Percentiles rank a stretch among this genome's conserved stretches.
Conservation (phyloP, 129 eudicot genomes). For the sunflower (Helianthus annuus) region HanXRQr2.0-SUNRISE NC_035438.2:141981237-141981736, state of each 20-base stretch:
- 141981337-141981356: conserved; percentile 44
- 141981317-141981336: conserved; percentile 84
- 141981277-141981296: not conserved
- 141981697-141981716: conserved; percentile 88
- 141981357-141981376: conserved; percentile 45
- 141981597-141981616: conserved; percentile 79
- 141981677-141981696: conserved; percentile 62
- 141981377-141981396: conserved; percentile 60
- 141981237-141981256: not conserved
- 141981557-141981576: conserved; percentile 41
- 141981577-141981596: conserved; percentile 88
- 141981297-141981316: conserved; percentile 22
- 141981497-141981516: conserved; percentile 67
- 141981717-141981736: conserved; percentile 66
- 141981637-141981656: conserved; percentile 73
- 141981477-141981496: conserved; percentile 73
- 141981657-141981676: conserved; percentile 58
- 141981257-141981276: conserved; percentile 8
- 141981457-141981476: conserved; percentile 82
- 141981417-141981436: conserved; percentile 57
- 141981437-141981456: conserved; percentile 77
- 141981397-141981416: conserved; percentile 76
- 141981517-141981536: conserved; percentile 64
- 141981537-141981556: conserved; percentile 67
- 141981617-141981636: conserved; percentile 79